Evolutionary conservation across 1,284 basidiomycete species (phyloP), one percentile per base, ranked within the genome.

Genomic region (Boletus sp.): DNA sequence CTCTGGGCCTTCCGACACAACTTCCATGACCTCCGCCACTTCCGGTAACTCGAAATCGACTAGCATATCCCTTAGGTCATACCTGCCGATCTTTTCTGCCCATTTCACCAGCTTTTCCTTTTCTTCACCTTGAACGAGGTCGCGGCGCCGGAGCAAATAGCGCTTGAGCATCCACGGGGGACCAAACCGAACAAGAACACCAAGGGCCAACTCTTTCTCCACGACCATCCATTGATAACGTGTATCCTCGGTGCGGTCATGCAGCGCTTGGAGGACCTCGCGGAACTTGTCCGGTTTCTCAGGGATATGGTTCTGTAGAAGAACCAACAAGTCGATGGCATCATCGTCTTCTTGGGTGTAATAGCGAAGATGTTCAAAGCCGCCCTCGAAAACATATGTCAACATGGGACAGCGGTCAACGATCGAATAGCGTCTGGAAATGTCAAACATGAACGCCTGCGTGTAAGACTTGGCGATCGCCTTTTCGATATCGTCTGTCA

Each of bases 101-200:
- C 63, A 45, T 13, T 43, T 41, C 17, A 52, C 32, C 8, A 61
- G n/a, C 13, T 40, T 60, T 9, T 39, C 48, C 42, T 49, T 64
- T 22, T 19, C 33, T 25, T 51, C 53, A 25, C 46, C 50, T 35
- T 52, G 49, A 39, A 36, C 52, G 5, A 62, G 50, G 38, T 66
- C 60, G 27, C 51, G 47, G 14, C 51, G 64, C 14, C 52, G 62
- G 44, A 53, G 29, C 26, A 66, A 40, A 41, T 63, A 64, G 1
- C 56, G 57, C 35, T 57, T 51, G 33, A 65, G 51, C 64, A 66
- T 64, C 60, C 62, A 66, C n/a, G 60, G 53, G 1, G 36, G 55
- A 29, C 49, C 55, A 29, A 52, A 61, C 22, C 60, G 50, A 29
- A 66, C 44, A 9, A 66, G 55, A 23, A 66, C 10, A 14, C 40